Percentiles rank a stretch among this genome's conserved stretches.
phyloP scores from a whole-genome alignment of 352 stramenopile species.

The Phytophthora hibernalis region DNA sequence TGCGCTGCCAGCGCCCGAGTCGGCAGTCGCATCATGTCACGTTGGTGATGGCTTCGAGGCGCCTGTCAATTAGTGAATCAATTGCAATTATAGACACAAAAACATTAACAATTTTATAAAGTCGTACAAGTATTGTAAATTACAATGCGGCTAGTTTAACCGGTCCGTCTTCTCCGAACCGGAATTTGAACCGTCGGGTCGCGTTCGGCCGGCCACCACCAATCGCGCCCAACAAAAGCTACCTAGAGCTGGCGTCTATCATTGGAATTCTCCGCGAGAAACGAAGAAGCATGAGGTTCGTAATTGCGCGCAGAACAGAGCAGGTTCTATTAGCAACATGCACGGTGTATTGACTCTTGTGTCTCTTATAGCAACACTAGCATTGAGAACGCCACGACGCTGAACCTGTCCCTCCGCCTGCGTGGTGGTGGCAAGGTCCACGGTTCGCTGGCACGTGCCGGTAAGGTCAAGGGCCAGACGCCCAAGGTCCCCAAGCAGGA shows the following conservation, averaged over 20 bases:
- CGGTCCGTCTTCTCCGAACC: conserved; percentile 15
- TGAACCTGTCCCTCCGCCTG: conserved; percentile 96
- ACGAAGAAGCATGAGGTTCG: conserved; percentile 70
- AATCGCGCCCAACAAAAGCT: conserved; percentile 24
- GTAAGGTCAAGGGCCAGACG: conserved; percentile 99
- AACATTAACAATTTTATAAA: background rate
- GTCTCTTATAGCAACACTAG: conserved; percentile 93
- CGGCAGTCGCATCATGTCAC: conserved; percentile 25
- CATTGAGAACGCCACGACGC: conserved; percentile 97
- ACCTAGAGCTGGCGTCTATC: conserved; percentile 23
- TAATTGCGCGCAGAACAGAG: background rate
- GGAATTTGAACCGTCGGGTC: conserved; percentile 11
- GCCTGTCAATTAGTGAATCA: background rate
- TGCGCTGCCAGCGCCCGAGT: conserved; percentile 21
- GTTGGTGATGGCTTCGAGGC: background rate
- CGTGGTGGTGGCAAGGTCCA: conserved; percentile 98
- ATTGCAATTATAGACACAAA: background rate
- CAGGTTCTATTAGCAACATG: background rate
- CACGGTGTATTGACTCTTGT: conserved; percentile 20
- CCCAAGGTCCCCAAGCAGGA: conserved; percentile 99
- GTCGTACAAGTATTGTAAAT: background rate
- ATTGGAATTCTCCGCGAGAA: conserved; percentile 78
- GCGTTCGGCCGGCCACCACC: conserved; percentile 24
- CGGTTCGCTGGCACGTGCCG: conserved; percentile 99
- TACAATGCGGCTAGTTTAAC: background rate